Evolutionary conservation across 768 basidiomycete species (phyloP).

Genomic region (Clitopilus passeckerianus): DNA sequence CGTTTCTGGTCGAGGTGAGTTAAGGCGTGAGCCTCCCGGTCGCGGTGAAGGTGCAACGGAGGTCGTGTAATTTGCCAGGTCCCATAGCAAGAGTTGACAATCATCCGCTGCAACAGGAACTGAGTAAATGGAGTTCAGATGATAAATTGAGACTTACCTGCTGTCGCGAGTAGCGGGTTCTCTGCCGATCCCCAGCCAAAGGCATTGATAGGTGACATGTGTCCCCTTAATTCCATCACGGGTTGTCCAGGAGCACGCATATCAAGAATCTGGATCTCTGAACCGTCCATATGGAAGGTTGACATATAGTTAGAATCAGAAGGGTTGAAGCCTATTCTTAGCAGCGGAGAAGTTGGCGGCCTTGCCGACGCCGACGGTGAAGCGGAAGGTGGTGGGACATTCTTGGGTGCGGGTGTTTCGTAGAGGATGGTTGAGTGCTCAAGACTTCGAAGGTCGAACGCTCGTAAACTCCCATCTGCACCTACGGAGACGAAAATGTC

Average conservation of each 20-base stretch:
- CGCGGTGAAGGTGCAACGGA: conserved; percentile 64
- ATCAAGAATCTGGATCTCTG: conserved; percentile 88
- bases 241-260: conserved; percentile 97
- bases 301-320: conserved; percentile 93
- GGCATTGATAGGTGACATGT: conserved; percentile 77
- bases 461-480: conserved; percentile 92
- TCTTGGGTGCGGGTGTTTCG: conserved; percentile 83
- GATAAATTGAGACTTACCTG: conserved; percentile 47
- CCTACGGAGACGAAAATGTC: conserved; percentile 99
- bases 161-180: conserved; percentile 80
- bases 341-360: conserved; percentile 73
- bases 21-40: conserved; percentile 65
- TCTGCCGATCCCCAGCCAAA: conserved; percentile 89
- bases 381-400: conserved; percentile 50
- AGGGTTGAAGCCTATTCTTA: conserved; percentile 89
- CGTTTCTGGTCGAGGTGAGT: conserved; percentile 77
- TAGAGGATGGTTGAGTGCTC: conserved; percentile 99
- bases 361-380: conserved; percentile 59
- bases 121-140: conserved; percentile 2
- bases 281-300: conserved; percentile 92
- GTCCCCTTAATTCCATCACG: conserved; percentile 85
- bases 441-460: conserved; percentile 92
- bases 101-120: conserved; percentile 69
- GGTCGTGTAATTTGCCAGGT: conserved; percentile 65
- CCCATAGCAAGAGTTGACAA: conserved; percentile 92